Evolutionary conservation across 1,284 basidiomycete genomes (phyloP), one percentile per base, ranked within the genome.

Genomic region (Ustilago lituana): DNA sequence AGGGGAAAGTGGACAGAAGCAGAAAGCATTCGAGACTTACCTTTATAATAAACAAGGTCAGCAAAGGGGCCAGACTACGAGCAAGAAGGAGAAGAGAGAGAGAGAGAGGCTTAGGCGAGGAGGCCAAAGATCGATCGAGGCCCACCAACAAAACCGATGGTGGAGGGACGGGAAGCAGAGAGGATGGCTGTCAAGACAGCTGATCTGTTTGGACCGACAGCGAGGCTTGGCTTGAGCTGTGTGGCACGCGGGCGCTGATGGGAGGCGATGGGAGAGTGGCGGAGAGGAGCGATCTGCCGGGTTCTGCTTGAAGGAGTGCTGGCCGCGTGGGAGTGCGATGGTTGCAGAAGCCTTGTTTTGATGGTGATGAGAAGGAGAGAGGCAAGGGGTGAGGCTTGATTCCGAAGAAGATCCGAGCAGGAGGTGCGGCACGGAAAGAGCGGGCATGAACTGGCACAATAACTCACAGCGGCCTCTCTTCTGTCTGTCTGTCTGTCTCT

Each of bases 351-450:
- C 6, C 8, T 36, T 38, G 33, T 38, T 35, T 44, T 31, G 45
- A 22, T 43, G 40, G 32, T 47, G 52, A 24, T 41, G 39, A 27
- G 38, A 40, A 50, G 47, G 26, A 41, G 44, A 33, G 22, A 20
- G 23, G 44, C 17, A 41, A 56, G 45, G 54, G 40, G 40, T 12
- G 26, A 22, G 32, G 24, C 19, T 35, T 15, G 40, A 33, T 44
- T 31, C n/a, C 26, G 33, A 31, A 50, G 46, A 57, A 57, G 54
- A 57, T 49, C 54, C 54, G 54, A 49, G 46, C 20, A 22, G 17
- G 31, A 41, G 49, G 47, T 32, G 47, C 27, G 36, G 47, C 35
- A 43, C 31, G 39, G 40, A 52, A 24, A 23, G 38, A 22, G 48
- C 37, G 38, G 48, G 31, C 31, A 41, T 41, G 38, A 35, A 50